Evolutionary conservation across 768 basidiomycete genomes (phyloP).

Genomic region (Auriscalpium vulgare): DNA sequence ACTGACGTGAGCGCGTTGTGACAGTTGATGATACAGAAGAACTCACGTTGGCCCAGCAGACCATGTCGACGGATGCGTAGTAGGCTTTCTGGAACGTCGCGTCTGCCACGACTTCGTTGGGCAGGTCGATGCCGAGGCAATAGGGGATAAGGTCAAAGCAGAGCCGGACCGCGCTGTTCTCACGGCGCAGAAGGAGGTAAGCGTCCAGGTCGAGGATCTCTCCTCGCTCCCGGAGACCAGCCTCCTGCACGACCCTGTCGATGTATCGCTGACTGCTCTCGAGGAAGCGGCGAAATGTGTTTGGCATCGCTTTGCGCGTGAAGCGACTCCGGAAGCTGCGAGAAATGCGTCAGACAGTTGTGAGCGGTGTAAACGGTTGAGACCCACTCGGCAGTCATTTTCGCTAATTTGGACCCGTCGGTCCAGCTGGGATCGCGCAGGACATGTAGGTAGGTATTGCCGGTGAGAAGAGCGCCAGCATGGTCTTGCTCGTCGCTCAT

Average conservation of each 20-base stretch:
- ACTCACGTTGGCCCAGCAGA: slow-evolving; percentile 65
- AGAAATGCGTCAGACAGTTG: background rate
- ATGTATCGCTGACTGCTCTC: slow-evolving; percentile 49
- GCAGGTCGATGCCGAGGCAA: slow-evolving; percentile 52
- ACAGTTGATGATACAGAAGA: background rate
- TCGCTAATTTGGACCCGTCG: slow-evolving; percentile 47
- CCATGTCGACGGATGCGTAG: slow-evolving; percentile 53
- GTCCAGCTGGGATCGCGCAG: slow-evolving; percentile 45
- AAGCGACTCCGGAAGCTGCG: slow-evolving; percentile 48
- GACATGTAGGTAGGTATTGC: slow-evolving; percentile 43
- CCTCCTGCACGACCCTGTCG: slow-evolving; percentile 49
- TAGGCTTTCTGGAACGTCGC: slow-evolving; percentile 45
- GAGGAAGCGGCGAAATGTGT: slow-evolving; percentile 40
- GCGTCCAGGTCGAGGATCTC: slow-evolving; percentile 45
- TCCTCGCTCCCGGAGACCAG: slow-evolving; percentile 49
- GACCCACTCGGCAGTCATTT: slow-evolving; percentile 54
- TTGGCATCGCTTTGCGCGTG: slow-evolving; percentile 33
- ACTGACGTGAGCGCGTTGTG: background rate
- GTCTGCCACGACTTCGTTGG: slow-evolving; percentile 53
- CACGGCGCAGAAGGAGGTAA: slow-evolving; percentile 52
- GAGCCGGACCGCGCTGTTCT: slow-evolving; percentile 59
- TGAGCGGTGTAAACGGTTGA: background rate
- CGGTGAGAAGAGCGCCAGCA: slow-evolving; percentile 44
- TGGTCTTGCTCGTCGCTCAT: slow-evolving; percentile 60
- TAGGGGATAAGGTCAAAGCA: slow-evolving; percentile 61